Evolutionary conservation across 371 early-diverging fungal genomes (phyloP).

Genomic region (Umbelopsis sp.): DNA sequence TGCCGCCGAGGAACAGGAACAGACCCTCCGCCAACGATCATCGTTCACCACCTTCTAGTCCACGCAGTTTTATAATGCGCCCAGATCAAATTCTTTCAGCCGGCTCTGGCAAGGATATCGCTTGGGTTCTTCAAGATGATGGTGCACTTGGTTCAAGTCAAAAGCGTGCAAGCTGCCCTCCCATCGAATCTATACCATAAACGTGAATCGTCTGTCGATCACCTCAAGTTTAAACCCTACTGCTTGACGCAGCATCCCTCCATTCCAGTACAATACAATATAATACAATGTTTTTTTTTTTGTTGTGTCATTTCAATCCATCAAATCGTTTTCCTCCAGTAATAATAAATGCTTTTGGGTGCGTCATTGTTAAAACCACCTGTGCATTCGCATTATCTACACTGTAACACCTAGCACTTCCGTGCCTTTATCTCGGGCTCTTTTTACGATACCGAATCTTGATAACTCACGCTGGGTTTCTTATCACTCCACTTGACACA

Average conservation of each 20-base stretch:
- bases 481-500: too few relatives aligned
- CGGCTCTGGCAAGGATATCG: slow-evolving; percentile 1
- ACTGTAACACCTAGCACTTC: too few relatives aligned
- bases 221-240: background rate
- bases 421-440: too few relatives aligned
- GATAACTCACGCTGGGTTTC: too few relatives aligned
- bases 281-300: background rate
- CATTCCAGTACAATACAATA: background rate
- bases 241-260: background rate
- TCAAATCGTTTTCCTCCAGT: background rate
- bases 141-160: background rate
- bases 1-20: slow-evolving; percentile 11
- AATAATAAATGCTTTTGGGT: background rate
- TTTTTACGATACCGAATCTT: too few relatives aligned
- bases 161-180: background rate
- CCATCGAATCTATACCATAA: slow-evolving; percentile 15
- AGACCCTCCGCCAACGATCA: background rate
- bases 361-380: too few relatives aligned
- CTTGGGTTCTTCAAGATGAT: background rate
- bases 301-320: background rate
- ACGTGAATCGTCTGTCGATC: background rate
- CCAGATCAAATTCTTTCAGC: slow-evolving; percentile 10
- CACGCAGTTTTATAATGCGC: background rate
- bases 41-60: background rate
- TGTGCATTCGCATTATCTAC: too few relatives aligned